Base-by-base conservation (phyloP, 1,139 yeast genomes). In the Nakaseomyces sp. region DNA sequence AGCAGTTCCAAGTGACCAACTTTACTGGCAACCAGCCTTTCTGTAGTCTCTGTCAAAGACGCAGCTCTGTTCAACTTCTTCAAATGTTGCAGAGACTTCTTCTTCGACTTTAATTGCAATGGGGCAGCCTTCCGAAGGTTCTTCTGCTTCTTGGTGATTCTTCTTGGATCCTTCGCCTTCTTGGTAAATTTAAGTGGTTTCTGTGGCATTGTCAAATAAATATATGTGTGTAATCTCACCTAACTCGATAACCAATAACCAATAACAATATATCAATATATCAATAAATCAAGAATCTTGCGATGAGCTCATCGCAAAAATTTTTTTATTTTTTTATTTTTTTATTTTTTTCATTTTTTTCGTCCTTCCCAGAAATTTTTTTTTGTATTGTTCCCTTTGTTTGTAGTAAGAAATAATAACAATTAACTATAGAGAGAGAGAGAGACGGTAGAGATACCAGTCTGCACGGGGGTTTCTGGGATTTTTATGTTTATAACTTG, bases 1-100 rank as follows among this genome's bases (percentile, higher is more conserved):
- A 91, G 69, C 42, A 91, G 63, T 66, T 91, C 98, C 57, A 91
- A 72, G 65, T 91, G 97, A n/a, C 98, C 98, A 4, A 89, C 96
- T 63, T 91, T 76, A 44, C 93, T 73, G 2, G 96, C 81, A 54
- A 89, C 78, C 50, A 87, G 72, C 66, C 78, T 86, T 65, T 91
- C 98, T 1, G 97, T 89, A 16, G 79, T 73, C 2, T 73, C 66
- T 45, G 83, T 75, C 52, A 85, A 72, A 19, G 86, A 81, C 22
- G 64, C 59, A 3, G 81, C 78, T 45, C 76, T 74, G 56, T 79
- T 89, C 49, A 76, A 64, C 58, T 82, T 82, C 45, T 80, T 70
- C 50, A 84, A 68, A 46, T 69, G 66, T 8, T 66, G 66, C 32
- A 76, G 76, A 13, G 68, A 66, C 44, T 72, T 66, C 59, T 79